Percentiles rank a stretch among this genome's conserved stretches.
Evolutionary conservation across 352 stramenopile species (phyloP).

Genomic region (Aphanomyces cochlioides): DNA sequence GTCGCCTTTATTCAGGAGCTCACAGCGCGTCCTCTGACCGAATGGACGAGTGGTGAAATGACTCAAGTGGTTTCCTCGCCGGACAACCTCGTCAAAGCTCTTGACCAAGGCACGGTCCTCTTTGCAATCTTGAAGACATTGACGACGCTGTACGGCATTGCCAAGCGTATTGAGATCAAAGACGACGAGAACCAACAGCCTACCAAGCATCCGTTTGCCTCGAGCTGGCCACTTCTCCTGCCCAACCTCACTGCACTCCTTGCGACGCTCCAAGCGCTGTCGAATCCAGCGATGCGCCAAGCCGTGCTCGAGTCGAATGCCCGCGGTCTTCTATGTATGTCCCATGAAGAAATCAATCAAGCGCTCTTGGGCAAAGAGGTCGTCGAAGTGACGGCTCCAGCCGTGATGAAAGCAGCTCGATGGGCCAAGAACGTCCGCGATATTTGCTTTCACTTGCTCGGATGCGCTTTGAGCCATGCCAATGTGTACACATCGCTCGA

Average conservation of each 20-base stretch:
- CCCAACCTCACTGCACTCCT: slow-evolving; percentile 62
- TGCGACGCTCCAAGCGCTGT: slow-evolving; percentile 56
- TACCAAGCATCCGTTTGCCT: slow-evolving; percentile 42
- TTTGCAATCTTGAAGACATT: slow-evolving; percentile 64
- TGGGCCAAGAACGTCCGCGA: slow-evolving; percentile 81
- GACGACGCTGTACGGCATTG: slow-evolving; percentile 75
- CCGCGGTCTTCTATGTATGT: slow-evolving; percentile 66
- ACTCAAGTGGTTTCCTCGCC: slow-evolving; percentile 55
- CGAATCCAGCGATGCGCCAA: slow-evolving; percentile 50
- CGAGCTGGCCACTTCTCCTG: slow-evolving; percentile 61
- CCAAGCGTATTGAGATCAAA: slow-evolving; percentile 47
- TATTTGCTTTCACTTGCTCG: slow-evolving; percentile 72
- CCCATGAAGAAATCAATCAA: slow-evolving; percentile 69
- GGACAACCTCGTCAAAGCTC: slow-evolving; percentile 49
- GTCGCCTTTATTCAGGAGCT: slow-evolving; percentile 67
- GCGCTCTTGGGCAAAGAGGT: slow-evolving; percentile 69
- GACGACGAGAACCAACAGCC: slow-evolving; percentile 14
- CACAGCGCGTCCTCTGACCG: slow-evolving; percentile 56
- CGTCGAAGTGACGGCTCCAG: slow-evolving; percentile 45
- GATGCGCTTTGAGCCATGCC: slow-evolving; percentile 46
- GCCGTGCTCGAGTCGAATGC: slow-evolving; percentile 51
- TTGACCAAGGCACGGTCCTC: slow-evolving; percentile 45
- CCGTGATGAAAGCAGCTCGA: slow-evolving; percentile 57
- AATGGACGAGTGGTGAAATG: slow-evolving; percentile 66
- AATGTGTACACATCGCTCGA: slow-evolving; percentile 57